phyloP scores from a whole-genome alignment of 805 yeast species.

The Ogataea nakhonphanomensis region DNA sequence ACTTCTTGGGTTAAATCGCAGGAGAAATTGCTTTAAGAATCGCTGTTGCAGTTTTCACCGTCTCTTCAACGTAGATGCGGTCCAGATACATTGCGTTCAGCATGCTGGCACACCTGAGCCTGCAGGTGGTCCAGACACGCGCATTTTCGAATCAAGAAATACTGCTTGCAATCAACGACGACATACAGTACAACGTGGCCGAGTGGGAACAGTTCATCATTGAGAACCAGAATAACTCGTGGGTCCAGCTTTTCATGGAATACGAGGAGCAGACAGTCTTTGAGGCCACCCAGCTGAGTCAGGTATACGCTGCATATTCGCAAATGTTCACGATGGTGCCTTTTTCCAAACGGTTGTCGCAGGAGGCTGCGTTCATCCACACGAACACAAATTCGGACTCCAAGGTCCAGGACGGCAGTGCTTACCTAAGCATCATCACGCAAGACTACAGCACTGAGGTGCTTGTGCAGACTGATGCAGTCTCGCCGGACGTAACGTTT shows the following conservation, averaged over 20 bases:
- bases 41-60: not conserved
- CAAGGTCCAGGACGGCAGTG: slow-evolving; percentile 5
- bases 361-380: slow-evolving; percentile 14
- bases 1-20: too few relatives aligned
- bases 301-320: slow-evolving; percentile 8
- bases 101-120: not conserved
- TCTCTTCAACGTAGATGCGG: not conserved
- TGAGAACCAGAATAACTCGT: slow-evolving; percentile 5
- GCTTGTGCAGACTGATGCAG: slow-evolving; percentile 5
- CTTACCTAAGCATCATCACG: slow-evolving; percentile 11
- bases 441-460: slow-evolving; percentile 6
- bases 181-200: slow-evolving; percentile 12
- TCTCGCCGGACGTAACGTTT: slow-evolving; percentile 1
- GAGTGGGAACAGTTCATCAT: slow-evolving; percentile 11
- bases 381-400: slow-evolving; percentile 13
- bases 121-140: not conserved
- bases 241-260: slow-evolving; percentile 7
- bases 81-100: not conserved
- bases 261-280: slow-evolving; percentile 4
- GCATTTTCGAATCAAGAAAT: slow-evolving; percentile 9
- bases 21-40: too few relatives aligned
- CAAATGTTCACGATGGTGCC: slow-evolving; percentile 17
- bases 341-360: slow-evolving; percentile 9
- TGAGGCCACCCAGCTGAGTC: slow-evolving; percentile 1
- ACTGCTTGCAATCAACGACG: slow-evolving; percentile 12